phyloP scores from a whole-genome alignment of 192 early-diverging fungal genomes.

The Podila clonocystis region DNA sequence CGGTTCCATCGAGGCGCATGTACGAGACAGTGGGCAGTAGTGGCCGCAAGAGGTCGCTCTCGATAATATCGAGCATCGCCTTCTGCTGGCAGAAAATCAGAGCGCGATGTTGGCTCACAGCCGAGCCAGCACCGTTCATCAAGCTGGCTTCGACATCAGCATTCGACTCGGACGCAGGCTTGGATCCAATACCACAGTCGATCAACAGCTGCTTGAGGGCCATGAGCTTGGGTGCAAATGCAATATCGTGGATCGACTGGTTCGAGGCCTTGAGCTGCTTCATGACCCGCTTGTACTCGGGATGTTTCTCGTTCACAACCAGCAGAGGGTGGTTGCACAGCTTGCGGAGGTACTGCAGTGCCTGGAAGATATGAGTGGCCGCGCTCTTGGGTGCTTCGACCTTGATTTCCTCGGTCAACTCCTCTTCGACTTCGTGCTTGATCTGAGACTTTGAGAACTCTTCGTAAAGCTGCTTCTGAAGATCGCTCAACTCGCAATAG shows the following conservation, averaged over 20 bases:
- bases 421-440: constrained; percentile 58
- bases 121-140: constrained; percentile 49
- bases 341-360: constrained; percentile 94
- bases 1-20: constrained; percentile 93
- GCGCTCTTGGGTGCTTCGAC: constrained; percentile 24
- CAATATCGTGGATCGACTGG: constrained; percentile 73
- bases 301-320: constrained; percentile 91
- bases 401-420: constrained; percentile 58
- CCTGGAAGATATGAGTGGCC: constrained; percentile 96
- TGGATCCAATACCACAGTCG: constrained; percentile 94
- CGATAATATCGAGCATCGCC: constrained; percentile 97
- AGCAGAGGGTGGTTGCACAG: constrained; percentile 95
- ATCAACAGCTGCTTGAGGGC: constrained; percentile 91
- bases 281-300: constrained; percentile 78
- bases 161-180: constrained; percentile 61
- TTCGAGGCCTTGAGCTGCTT: constrained; percentile 63
- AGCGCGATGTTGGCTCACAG: constrained; percentile 88
- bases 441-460: constrained; percentile 85
- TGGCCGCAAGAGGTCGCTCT: constrained; percentile 85
- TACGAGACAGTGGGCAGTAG: constrained; percentile 91
- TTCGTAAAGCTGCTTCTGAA: constrained; percentile 92
- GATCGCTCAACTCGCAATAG: constrained; percentile 93
- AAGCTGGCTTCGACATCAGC: constrained; percentile 52
- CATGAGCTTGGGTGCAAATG: constrained; percentile 90
- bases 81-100: constrained; percentile 97